phyloP scores from a whole-genome alignment of 148 eudicot species.

The Rhododendron molle region DNA sequence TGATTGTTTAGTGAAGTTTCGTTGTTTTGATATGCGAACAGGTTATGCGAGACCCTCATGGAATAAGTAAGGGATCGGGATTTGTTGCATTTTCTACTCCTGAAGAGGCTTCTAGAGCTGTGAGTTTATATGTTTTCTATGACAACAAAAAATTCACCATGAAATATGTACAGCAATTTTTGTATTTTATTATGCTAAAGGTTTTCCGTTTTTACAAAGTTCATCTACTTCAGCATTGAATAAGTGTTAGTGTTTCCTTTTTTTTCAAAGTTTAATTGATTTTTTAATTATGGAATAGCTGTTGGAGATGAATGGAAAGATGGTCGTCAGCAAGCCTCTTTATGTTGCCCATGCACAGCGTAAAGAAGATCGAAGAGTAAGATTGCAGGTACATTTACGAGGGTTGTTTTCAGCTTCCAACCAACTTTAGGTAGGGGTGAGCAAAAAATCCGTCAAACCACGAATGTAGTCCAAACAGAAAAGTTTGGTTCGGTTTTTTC shows the following conservation, averaged over 20 bases:
- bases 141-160: background rate
- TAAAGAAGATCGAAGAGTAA: conserved; percentile 85
- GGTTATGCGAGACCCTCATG: conserved; percentile 88
- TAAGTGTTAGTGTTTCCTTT: background rate
- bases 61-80: conserved; percentile 83
- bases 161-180: background rate
- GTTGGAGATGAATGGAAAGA: conserved; percentile 85
- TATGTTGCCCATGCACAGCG: conserved; percentile 92
- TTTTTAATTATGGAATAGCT: conserved; percentile 31
- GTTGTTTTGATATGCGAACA: conserved; percentile 24
- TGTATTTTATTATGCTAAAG: background rate
- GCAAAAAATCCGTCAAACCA: too few relatives aligned
- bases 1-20: background rate
- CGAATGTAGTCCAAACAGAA: too few relatives aligned
- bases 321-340: conserved; percentile 71
- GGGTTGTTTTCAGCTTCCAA: too few relatives aligned
- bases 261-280: background rate
- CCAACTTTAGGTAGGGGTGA: too few relatives aligned
- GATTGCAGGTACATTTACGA: conserved; percentile 54
- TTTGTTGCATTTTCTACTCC: conserved; percentile 88
- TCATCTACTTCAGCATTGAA: background rate
- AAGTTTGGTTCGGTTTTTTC: too few relatives aligned
- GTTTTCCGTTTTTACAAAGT: background rate
- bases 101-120: conserved; percentile 91
- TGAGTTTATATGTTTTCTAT: conserved; percentile 34